Base-by-base conservation (phyloP, 139 green algal species). In the Chlorella sp. region DNA sequence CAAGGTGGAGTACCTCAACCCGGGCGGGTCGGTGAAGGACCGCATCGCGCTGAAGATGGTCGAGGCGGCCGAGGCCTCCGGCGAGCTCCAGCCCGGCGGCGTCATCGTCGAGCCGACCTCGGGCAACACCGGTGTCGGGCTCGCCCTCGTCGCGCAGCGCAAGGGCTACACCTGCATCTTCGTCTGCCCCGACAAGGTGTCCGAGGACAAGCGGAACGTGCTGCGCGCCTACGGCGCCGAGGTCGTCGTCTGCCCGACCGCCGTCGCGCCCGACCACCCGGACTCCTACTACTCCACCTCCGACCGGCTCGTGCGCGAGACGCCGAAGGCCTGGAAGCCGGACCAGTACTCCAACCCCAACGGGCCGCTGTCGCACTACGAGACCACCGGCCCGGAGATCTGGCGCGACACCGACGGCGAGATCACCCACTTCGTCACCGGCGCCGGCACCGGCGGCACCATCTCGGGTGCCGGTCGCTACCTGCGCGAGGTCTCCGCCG, bases 171-270 rank as follows among this genome's bases (percentile, higher is more conserved):
- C n/a, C n/a, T n/a, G n/a, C n/a, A 85, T 97, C 33, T 83, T 99
- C 17, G 98, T 94, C 22, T 98, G 99, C 95, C 95, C 95, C 0
- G 94, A 94, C 29, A 95, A 89, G 26, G 98, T 98, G 93, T 89
- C 67, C 63, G 86, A 91, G 0, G 95, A 99, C 83, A 82, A 95
- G 0, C 82, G 94, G 5, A 88, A 98, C 59, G 81, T 99, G 79
- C 83, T 97, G 42, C 66, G 31, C 27, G 75, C 75, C 5, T 80
- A 76, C 35, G 92, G 92, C 0, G 92, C 91, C 3, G 35, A 92
- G 76, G 80, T 96, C 36, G 83, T 93, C 33, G 81, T 96, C 4
- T n/a, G n/a, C n/a, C n/a, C n/a, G n/a, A n/a, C n/a, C n/a, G n/a
- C n/a, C n/a, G n/a, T n/a, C n/a, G n/a, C n/a, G n/a, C n/a, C n/a